Evolutionary conservation across 495 filamentous ascomycete species (phyloP).

Genomic region (Endocarpon pusillum): DNA sequence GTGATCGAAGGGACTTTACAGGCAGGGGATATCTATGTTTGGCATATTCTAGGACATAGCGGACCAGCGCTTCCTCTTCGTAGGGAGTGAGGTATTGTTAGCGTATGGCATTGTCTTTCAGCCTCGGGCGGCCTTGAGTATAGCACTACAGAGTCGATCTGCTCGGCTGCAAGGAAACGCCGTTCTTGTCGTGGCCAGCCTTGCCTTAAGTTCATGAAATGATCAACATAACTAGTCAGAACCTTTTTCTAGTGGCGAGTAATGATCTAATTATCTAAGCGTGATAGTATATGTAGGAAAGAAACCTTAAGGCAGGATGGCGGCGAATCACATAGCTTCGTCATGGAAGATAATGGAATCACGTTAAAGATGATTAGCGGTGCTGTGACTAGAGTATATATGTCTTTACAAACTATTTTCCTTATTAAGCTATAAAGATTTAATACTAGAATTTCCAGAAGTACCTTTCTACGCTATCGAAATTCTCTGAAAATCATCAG

Average conservation of each 20-base stretch:
- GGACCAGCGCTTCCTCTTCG: slow-evolving; percentile 6
- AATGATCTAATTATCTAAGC: background rate
- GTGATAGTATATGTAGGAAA: background rate
- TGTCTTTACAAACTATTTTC: background rate
- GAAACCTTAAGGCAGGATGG: too few relatives aligned
- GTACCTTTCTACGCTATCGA: background rate
- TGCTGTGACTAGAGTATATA: background rate
- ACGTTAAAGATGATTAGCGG: background rate
- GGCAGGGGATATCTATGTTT: slow-evolving; percentile 2
- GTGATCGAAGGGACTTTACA: slow-evolving; percentile 4
- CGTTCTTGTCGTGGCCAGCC: background rate
- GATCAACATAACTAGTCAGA: background rate
- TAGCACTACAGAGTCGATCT: slow-evolving; percentile 2
- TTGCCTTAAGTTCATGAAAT: background rate
- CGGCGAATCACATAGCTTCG: background rate
- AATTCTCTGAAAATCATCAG: background rate
- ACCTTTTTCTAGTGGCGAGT: background rate
- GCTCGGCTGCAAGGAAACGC: background rate
- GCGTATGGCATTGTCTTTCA: slow-evolving; percentile 1
- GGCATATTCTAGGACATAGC: slow-evolving; percentile 1
- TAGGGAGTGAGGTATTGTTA: slow-evolving; percentile 6
- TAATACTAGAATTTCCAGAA: background rate
- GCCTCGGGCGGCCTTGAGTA: slow-evolving; percentile 2
- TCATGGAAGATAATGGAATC: background rate
- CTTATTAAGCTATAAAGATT: background rate